Conservation (phyloP, 257 asterid genomes). For the Solanum raphanifolium region DNA sequence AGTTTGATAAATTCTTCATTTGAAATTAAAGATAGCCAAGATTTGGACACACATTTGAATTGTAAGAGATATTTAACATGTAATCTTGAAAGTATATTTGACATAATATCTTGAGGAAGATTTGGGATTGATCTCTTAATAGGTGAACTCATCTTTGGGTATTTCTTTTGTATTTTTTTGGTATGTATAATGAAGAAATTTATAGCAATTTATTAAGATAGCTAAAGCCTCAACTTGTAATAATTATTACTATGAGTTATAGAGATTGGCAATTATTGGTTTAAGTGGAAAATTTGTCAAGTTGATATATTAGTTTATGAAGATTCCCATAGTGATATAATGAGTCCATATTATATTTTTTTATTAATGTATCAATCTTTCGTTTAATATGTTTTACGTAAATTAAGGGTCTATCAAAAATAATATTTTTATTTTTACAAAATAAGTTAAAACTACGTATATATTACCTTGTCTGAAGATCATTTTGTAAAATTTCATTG, state of each 20-base stretch:
- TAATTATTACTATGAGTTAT: background rate
- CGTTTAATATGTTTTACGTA: background rate
- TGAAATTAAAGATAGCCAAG: background rate
- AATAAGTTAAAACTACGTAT: too few relatives aligned
- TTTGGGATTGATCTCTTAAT: background rate
- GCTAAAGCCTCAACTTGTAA: background rate
- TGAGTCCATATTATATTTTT: background rate
- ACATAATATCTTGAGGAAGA: background rate
- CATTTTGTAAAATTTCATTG: too few relatives aligned
- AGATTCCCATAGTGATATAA: background rate
- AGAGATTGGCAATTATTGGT: background rate
- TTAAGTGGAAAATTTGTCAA: background rate
- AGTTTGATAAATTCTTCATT: background rate
- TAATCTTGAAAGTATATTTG: background rate
- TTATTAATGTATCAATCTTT: too few relatives aligned
- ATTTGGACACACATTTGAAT: background rate
- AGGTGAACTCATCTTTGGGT: background rate
- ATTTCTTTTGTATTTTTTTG: background rate
- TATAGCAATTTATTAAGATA: background rate
- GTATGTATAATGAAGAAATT: background rate
- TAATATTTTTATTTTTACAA: too few relatives aligned
- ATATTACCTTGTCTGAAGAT: rapidly evolving
- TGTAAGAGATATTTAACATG: background rate
- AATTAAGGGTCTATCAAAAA: rapidly evolving
- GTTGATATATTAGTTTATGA: background rate